These are phyloP conservation scores for Debaryomyces subglobosus DNA, from an alignment of 1,139 yeast genomes.

Conservation along the genomic window DNA sequence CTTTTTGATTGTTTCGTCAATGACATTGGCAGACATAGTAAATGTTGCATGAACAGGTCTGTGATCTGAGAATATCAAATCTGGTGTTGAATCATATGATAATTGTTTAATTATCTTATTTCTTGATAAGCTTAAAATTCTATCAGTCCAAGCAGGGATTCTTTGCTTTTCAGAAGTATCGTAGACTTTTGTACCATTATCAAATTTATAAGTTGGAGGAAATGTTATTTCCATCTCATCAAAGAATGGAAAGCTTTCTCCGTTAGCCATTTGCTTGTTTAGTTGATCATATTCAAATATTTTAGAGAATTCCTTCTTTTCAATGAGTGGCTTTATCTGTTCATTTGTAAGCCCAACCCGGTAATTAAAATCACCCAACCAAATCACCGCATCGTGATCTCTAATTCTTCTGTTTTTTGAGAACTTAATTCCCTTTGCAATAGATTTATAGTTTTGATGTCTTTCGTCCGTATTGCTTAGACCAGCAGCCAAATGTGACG, in stretches of 20 bases:
- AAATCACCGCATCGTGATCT: conserved; percentile 86
- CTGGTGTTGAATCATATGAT: conserved; percentile 63
- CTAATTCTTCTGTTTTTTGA: conserved; percentile 51
- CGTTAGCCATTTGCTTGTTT: conserved; percentile 66
- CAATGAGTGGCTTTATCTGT: conserved; percentile 60
- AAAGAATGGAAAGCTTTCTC: conserved; percentile 68
- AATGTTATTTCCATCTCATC: conserved; percentile 77
- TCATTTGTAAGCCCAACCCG: conserved; percentile 73
- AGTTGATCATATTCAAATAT: conserved; percentile 79
- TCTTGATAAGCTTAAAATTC: conserved; percentile 54
- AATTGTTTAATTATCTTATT: conserved; percentile 63
- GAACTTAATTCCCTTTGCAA: conserved; percentile 59
- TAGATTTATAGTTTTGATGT: conserved; percentile 76
- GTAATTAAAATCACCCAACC: conserved; percentile 94
- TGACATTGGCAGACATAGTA: conserved; percentile 64
- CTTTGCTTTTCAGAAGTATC: conserved; percentile 91
- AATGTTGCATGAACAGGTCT: conserved; percentile 88
- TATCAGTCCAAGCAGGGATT: conserved; percentile 97
- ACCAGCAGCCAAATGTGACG: conserved; percentile 94
- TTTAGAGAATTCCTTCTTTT: conserved; percentile 51
- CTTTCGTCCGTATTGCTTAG: conserved; percentile 75
- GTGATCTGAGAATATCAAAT: conserved; percentile 83
- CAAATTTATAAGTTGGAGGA: conserved; percentile 91
- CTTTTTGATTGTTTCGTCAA: conserved; percentile 66
- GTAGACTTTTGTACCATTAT: conserved; percentile 73